Base-by-base conservation (phyloP, 441 rosid species). In the Syzygium syzygioides region DNA sequence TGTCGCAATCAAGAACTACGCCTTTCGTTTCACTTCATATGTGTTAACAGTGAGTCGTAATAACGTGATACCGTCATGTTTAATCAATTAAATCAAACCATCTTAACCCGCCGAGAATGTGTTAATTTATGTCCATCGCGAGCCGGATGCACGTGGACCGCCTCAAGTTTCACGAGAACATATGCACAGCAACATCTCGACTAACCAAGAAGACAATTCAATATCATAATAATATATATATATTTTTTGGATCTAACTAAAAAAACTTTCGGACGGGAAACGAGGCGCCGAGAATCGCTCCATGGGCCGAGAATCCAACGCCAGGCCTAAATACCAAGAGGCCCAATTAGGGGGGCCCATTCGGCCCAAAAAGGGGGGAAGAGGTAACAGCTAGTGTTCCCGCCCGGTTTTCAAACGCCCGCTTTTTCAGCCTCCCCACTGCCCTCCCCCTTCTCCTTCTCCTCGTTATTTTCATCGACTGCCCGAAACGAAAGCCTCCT, bases 321-420 rank as follows among this genome's bases (percentile, higher is more conserved):
- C 3, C 2, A 45, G 86, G 86, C 86, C 64, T 64, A 85, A 37
- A 26, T 56, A 3, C 64, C 54, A 17, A 1, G 0, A 1, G 68
- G 87, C 68, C 59, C 87, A 56, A 85, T 34, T 45, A 45, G 48
- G 9, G 6, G 13, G 83, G 83, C n/a, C 83, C 83, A 76, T 76
- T 76, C 6, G 26, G 9, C 52, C 83, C 52, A 6, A 57, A 9
- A 57, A 80, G 10, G 20, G 14, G 48, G 34, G 28, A 60, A 32
- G 68, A 13, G 0, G 10, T 20, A 68, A 34, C 60, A 53, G 50
- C 60, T 23, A 56, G 68, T 4, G 53, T 93, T 93, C 95, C 95
- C 94, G 95, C 95, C 91, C 92, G 86, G 90, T 85, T 93, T 92
- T 92, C 88, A 87, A 94, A 94, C 85, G 79, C 92, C 93, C 93